Percentiles rank a stretch among this genome's conserved stretches.
Conservation (phyloP, 2,329 filamentous ascomycete species). For the Neoscytalidium dimidiatum region DNA sequence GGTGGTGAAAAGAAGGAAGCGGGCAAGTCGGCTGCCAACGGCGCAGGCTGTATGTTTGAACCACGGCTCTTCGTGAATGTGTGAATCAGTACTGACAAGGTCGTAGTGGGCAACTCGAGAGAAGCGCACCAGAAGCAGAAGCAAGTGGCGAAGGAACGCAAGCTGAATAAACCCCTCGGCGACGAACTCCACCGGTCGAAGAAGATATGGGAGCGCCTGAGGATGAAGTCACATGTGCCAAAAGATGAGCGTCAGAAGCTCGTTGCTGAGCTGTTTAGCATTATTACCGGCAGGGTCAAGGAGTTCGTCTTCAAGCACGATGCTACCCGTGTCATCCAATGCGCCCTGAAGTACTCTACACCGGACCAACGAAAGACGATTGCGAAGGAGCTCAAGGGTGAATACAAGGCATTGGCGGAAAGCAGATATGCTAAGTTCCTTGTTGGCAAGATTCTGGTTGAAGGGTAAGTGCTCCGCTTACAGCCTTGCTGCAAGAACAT, state of each 20-base stretch:
- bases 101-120: conserved; percentile 63
- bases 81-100: neutral
- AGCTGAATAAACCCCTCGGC: conserved; percentile 88
- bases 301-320: conserved; percentile 99
- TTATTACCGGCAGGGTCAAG: conserved; percentile 87
- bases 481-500: too few relatives aligned
- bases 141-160: conserved; percentile 82
- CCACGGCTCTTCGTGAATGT: neutral
- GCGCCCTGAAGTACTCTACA: conserved; percentile 92
- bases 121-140: conserved; percentile 95
- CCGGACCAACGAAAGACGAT: conserved; percentile 83
- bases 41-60: conserved; percentile 6
- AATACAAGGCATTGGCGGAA: conserved; percentile 82
- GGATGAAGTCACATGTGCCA: conserved; percentile 90
- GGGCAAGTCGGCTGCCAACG: conserved; percentile 19
- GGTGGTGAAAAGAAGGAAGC: conserved; percentile 22
- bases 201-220: conserved; percentile 94
- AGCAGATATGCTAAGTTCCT: conserved; percentile 97
- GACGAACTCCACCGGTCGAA: conserved; percentile 87
- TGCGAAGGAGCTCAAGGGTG: conserved; percentile 80
- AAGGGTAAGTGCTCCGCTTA: conserved; percentile 51
- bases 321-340: conserved; percentile 93
- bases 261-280: conserved; percentile 84
- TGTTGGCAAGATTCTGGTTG: conserved; percentile 92
- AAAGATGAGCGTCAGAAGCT: conserved; percentile 85